These are phyloP conservation scores for Coriaria nepalensis DNA, from an alignment of 306 rosid species.

Conservation along the genomic window DNA sequence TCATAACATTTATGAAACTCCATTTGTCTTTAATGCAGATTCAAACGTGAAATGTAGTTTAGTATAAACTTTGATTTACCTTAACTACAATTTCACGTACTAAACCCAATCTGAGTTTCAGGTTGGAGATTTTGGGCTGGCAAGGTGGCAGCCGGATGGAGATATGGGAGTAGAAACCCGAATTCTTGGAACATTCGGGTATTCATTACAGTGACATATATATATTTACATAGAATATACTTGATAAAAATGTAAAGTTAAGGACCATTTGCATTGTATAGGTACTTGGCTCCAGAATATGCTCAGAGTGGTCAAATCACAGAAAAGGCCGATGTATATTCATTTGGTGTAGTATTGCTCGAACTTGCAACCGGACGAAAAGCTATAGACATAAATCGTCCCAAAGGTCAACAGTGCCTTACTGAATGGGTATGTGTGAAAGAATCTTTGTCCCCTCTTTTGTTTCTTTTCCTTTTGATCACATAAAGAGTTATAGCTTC, in stretches of 20 bases:
- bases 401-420: conserved; percentile 91
- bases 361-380: conserved; percentile 90
- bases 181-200: conserved; percentile 94
- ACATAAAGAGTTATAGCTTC: too few species aligned
- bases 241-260: not conserved
- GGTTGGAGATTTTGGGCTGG: conserved; percentile 99
- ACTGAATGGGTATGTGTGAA: conserved; percentile 68
- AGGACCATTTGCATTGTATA: conserved; percentile 13
- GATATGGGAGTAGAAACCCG: conserved; percentile 83
- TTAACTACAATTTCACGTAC: too few species aligned
- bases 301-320: conserved; percentile 96
- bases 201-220: conserved; percentile 1
- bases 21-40: not conserved
- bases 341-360: conserved; percentile 75
- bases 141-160: conserved; percentile 98
- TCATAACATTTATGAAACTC: not conserved
- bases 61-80: too few species aligned
- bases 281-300: conserved; percentile 96
- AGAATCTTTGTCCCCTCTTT: not conserved
- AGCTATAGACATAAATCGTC: conserved; percentile 68
- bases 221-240: not conserved
- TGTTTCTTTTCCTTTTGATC: too few species aligned
- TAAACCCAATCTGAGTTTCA: conserved; percentile 16
- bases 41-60: not conserved
- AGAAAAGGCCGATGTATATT: conserved; percentile 92